Base-by-base conservation (phyloP, 192 early-diverging fungal genomes). In the Globomyces pollinis-pini region DNA sequence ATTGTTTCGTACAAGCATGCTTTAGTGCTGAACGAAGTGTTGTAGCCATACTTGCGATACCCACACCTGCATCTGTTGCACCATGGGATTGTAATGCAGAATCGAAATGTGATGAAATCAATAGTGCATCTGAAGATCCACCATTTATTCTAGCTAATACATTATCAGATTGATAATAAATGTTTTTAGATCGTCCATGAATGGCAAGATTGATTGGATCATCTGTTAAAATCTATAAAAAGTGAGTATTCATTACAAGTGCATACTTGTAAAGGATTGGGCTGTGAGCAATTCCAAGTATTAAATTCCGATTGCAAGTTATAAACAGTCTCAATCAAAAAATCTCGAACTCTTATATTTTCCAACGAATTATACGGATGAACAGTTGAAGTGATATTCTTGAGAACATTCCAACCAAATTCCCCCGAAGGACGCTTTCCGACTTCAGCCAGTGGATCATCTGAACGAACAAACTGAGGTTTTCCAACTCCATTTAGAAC, bases 21-120 rank as follows among this genome's bases (percentile, higher is more conserved):
- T 53, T 66, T 21, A 67, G 26, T 5, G 75, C 29, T 0, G 55
- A 49, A 16, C 62, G 30, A 26, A 78, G 20, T 0, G 69, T 31
- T 41, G 73, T 72, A 16, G 77, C 28, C 57, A 75, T 72, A 29
- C 47, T 67, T 9, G 57, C 72, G 6, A 77, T 55, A 1, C 61
- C 55, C 23, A 80, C 65, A 3, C 67, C 74, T 36, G 70, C 68
- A 58, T 80, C 78, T 28, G 69, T 71, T 15, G 67, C 72, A 16
- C 78, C 78, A n/a, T 30, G 39, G 0, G 70, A 45, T 2, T 62
- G 23, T 18, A 61, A 44, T 21, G 69, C 53, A 2, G 69, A 68
- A 62, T 80, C 78, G 50, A 55, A 80, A 49, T 80, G 78, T 2
- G 72, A 59, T 1, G 59, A 63, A n/a, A 80, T 51, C 8, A 77